These are phyloP conservation scores for Myriosclerotinia duriaeana DNA, from an alignment of 2,329 filamentous ascomycete species.

Conservation along the genomic window DNA sequence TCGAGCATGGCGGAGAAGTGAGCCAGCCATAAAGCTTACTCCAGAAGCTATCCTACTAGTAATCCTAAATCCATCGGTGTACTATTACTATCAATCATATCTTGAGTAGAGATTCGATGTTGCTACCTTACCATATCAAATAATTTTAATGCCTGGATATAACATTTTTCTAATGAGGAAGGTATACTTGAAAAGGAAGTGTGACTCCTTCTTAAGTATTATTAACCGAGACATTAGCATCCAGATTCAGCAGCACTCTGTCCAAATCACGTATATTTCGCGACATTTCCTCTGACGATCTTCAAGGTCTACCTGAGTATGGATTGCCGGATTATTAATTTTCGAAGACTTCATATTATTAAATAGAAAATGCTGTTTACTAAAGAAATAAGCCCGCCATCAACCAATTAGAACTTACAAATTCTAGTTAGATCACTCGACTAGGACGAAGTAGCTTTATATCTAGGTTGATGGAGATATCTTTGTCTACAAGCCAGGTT, in stretches of 20 bases:
- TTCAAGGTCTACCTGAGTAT: neutral
- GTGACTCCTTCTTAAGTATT: neutral
- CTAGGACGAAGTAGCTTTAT: neutral
- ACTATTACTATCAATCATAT: no score
- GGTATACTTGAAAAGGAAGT: neutral
- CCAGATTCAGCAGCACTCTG: neutral
- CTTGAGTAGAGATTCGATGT: neutral
- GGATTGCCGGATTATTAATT: no score
- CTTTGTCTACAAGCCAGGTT: neutral
- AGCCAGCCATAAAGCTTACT: neutral
- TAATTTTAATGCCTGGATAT: neutral
- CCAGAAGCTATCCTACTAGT: neutral
- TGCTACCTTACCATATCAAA: neutral
- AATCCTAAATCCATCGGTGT: neutral
- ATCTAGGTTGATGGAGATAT: neutral
- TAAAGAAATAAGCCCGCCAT: neutral
- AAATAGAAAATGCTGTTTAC: neutral
- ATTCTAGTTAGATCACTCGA: no score
- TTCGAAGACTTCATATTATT: no score
- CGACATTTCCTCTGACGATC: neutral
- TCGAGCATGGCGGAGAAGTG: neutral
- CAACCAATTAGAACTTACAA: no score
- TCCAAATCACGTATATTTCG: conserved; percentile 12
- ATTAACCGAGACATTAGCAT: neutral
- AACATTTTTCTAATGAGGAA: neutral